Base-by-base conservation (phyloP, 2,329 filamentous ascomycete species). In the Pyricularia sp. region DNA sequence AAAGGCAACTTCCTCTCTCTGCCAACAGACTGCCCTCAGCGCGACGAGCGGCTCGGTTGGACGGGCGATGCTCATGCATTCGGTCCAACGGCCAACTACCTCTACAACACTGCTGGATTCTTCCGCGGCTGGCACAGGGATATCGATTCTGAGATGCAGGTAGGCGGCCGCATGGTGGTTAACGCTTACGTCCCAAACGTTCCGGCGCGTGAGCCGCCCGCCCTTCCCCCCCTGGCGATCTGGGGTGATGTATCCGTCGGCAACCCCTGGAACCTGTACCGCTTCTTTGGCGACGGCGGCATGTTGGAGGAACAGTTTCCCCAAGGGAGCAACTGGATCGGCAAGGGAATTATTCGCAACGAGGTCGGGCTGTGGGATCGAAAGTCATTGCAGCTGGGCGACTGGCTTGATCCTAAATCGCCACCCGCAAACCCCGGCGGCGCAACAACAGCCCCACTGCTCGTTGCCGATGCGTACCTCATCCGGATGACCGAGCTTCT, bases 21-120 rank as follows among this genome's bases (percentile, higher is more conserved):
- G 0, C 85, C 85, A 0, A 88, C 85, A 0, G 86, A 89, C 72
- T 87, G 84, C 71, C 85, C 85, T 0, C 84, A 86, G 70, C 78
- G 84, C 1, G 84, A 87, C 68, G 84, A 87, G 74, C 79, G 84
- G 0, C 74, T 86, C 6, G 82, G 83, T 25, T 85, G 85, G 86
- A 84, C 81, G 0, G 82, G 86, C 20, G 82, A 86, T 71, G 76
- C 80, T 9, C 82, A 82, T 55, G 79, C 81, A 1, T 88, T 88
- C 69, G 76, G 78, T 0, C 81, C 83, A 0, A 82, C 84, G 0
- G 81, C 84, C 0, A 83, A 80, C 66, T 88, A 83, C 70, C 77
- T 89, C 0, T 88, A 84, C 74, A 78, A 86, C 71, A 82, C 83
- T 1, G 75, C 79, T 0, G 84, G 83, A 0, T 82, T 88, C 70